A percentile compares a stretch with the other conserved stretches of the same genome.
These are phyloP conservation scores for Litsea cubeba DNA, from an alignment of 164 flowering plant species.

Conservation along the genomic window DNA sequence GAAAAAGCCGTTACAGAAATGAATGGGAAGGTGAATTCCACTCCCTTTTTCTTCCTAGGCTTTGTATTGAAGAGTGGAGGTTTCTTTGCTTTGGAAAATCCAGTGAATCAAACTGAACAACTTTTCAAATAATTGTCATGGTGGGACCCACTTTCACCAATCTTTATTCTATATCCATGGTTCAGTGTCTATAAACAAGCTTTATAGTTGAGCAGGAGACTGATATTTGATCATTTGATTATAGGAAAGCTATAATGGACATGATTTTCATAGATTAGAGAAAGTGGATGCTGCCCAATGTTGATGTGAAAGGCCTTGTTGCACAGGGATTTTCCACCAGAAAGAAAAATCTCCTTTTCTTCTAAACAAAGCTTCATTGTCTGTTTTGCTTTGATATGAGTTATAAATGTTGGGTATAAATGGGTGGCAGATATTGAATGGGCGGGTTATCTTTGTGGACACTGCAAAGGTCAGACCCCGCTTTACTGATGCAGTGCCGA, in stretches of 20 bases:
- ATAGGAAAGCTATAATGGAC: neutral
- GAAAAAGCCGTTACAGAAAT: constrained; percentile 58
- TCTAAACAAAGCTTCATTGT: neutral
- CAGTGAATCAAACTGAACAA: neutral
- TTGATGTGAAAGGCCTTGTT: neutral
- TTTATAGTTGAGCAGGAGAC: neutral
- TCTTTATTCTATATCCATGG: neutral
- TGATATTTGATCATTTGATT: neutral
- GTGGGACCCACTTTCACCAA: neutral
- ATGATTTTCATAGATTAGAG: neutral
- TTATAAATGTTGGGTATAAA: neutral
- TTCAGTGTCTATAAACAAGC: neutral
- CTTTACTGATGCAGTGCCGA: constrained; percentile 38
- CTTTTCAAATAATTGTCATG: neutral
- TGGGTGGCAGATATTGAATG: constrained; percentile 49
- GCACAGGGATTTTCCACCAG: neutral
- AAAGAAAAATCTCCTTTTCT: neutral
- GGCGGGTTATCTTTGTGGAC: constrained; percentile 71
- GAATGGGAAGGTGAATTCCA: constrained; percentile 64
- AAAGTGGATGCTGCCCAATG: neutral
- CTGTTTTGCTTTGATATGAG: neutral
- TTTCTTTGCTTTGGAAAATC: neutral
- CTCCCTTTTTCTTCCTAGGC: neutral
- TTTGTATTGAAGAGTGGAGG: neutral
- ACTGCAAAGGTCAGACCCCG: constrained; percentile 49